Evolutionary conservation across 2,329 filamentous ascomycete species (phyloP), one percentile per base, ranked within the genome.

Genomic region (Chaetothyriales sp.): DNA sequence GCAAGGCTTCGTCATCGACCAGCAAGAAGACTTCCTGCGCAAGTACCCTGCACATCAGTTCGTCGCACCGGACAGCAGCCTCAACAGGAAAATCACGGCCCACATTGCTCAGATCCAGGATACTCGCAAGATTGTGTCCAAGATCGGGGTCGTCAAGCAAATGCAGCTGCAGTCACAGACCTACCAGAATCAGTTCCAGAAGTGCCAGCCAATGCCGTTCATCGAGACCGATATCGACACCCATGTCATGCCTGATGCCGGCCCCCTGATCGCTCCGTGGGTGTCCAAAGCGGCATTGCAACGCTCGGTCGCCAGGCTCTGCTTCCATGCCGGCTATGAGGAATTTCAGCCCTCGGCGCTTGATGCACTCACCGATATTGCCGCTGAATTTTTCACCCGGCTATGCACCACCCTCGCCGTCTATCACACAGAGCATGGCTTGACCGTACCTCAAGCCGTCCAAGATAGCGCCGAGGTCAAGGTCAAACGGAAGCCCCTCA

Each of bases 151-250:
- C 56, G 92, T 98, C 66, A 98, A 97, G 72, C 92, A 98, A 71
- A 98, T 98, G 92, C 92, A 98, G 70, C 81, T 97, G 50, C 92
- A 98, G 67, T 87, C 89, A 49, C 92, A 95, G 78, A 86, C 94
- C 65, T 98, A 98, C 65, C 86, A 89, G 63, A 98, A 98, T 64
- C 92, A 98, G 67, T 98, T 98, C 62, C 89, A 90, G 58, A 95
- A 95, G 69, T 95, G 94, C 64, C 87, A 95, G 56, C 86, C 86
- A 0, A 84, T 90, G 64, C 86, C 88, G 0, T 95, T 98, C 57
- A 71, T 83, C 18, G 92, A 98, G 69, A 77, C 80, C 44, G 92
- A 97, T 63, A 82, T 92, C 49, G 83, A 89, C 48, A 80, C 89
- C n/a, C 85, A 92, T 64, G 90, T 95, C 51, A 82, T 92, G 51